These are phyloP conservation scores for Porpolomopsis calyptriformis DNA, from an alignment of 768 basidiomycete species.

Conservation along the genomic window DNA sequence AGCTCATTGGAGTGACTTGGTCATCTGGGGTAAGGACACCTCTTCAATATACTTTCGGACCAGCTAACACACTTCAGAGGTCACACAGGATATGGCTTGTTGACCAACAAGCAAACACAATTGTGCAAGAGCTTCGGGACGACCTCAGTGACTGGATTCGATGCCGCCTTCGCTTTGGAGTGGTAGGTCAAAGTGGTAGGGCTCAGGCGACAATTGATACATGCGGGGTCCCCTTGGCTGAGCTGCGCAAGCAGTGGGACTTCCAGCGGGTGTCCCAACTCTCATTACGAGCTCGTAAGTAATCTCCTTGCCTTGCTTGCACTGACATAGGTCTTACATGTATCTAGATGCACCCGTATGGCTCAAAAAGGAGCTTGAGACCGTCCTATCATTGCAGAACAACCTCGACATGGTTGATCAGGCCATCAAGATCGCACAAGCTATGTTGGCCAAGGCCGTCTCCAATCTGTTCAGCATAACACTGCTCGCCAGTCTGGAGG, in stretches of 20 bases:
- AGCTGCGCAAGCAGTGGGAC: constrained; percentile 23
- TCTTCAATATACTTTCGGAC: neutral
- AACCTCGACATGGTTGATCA: constrained; percentile 17
- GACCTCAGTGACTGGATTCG: constrained; percentile 26
- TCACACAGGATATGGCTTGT: constrained; percentile 23
- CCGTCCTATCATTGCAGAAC: constrained; percentile 20
- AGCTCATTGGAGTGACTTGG: constrained; percentile 12
- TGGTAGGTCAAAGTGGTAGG: constrained; percentile 7
- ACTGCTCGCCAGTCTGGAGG: constrained; percentile 15
- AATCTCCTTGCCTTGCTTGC: neutral
- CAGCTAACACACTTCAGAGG: constrained; percentile 11
- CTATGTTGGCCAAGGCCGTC: constrained; percentile 1
- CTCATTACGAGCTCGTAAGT: constrained; percentile 20
- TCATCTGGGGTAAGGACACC: constrained; percentile 12
- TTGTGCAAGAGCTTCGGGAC: constrained; percentile 17
- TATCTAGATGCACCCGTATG: constrained; percentile 12
- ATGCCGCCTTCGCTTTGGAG: constrained; percentile 11
- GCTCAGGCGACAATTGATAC: constrained; percentile 11
- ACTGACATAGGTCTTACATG: neutral
- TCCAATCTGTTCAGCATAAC: constrained; percentile 9
- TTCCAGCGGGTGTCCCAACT: constrained; percentile 22
- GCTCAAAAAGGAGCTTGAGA: constrained; percentile 24
- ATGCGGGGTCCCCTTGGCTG: constrained; percentile 9
- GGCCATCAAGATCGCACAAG: constrained; percentile 12
- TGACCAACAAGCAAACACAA: constrained; percentile 20